Evolutionary conservation across 108 stramenopile genomes (phyloP).

Genomic region (Craspedostauros australis): DNA sequence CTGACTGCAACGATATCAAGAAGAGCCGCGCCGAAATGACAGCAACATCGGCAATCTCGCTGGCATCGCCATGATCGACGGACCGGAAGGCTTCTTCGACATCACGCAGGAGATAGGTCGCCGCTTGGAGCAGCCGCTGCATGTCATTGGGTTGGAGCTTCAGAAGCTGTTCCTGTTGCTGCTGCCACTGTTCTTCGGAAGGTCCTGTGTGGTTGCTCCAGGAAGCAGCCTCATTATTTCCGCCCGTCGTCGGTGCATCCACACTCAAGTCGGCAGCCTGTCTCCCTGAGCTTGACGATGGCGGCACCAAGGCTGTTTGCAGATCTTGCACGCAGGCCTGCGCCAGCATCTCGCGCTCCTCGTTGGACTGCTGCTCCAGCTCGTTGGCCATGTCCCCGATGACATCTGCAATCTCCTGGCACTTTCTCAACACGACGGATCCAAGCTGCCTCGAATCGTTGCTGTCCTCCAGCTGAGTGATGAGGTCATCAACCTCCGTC

Average conservation of each 20-base stretch:
- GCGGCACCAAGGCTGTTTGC: background rate
- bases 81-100: slow-evolving; percentile 57
- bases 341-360: slow-evolving; percentile 32
- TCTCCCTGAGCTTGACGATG: background rate
- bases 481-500: slow-evolving; percentile 1
- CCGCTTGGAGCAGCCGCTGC: slow-evolving; percentile 37
- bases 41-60: slow-evolving; percentile 81
- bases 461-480: slow-evolving; percentile 32
- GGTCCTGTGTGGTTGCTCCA: background rate
- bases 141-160: slow-evolving; percentile 33
- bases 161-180: too few species aligned
- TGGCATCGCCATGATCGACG: slow-evolving; percentile 59
- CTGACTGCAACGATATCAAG: slow-evolving; percentile 54
- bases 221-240: background rate
- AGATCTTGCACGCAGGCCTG: slow-evolving; percentile 41
- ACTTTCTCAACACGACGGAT: slow-evolving; percentile 53
- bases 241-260: background rate
- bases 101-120: slow-evolving; percentile 53
- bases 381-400: slow-evolving; percentile 49
- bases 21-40: slow-evolving; percentile 64
- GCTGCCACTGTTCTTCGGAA: slow-evolving; percentile 1
- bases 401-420: slow-evolving; percentile 65
- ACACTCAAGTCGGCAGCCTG: background rate
- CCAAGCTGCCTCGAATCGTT: slow-evolving; percentile 42
- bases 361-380: slow-evolving; percentile 37